Base-by-base conservation (phyloP, 108 stramenopile species). In the Discostella pseudostelligera region DNA sequence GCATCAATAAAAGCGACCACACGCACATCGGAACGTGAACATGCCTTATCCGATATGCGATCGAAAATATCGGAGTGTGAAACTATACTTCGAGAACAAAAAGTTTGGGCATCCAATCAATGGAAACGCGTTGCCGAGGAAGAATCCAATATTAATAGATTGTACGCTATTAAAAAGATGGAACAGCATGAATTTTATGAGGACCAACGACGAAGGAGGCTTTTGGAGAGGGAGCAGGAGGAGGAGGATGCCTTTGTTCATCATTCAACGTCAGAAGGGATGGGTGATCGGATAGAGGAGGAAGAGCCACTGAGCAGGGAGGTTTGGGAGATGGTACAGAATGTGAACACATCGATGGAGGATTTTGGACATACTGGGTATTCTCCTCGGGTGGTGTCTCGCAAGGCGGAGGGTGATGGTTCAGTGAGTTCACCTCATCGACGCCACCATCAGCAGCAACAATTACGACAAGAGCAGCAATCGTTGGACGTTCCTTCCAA, bases 361-460 rank as follows among this genome's bases (percentile, higher is more conserved):
- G 83, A 84, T 22, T 89, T 87, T 76, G 79, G 67, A 49, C 88
- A 85, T 29, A 76, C 82, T 20, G 81, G 80, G 12, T 62, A 83
- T 17, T 77, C 83, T 13, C 55, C 65, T 13, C 39, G 65, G 42
- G 53, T 81, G 13, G 37, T 40, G 11, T 20, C 43, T 22, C 49
- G 49, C 21, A 50, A 50, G 49, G 6, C 53, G 13, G 9, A 51
- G 22, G 50, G 5, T 25, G 50, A 51, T 20, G 50, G 4, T 20
- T n/a, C 57, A 19, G 43, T 47, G 11, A 50, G 37, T 43, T 4
- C 25, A 0, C 16, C 19, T 9, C 39, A 43, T 25, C 32, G 39
- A 19, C 68, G 17, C 29, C 39, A 63, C 16, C 46, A 25, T 13
- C 26, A 64, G 57, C 65, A 67, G 21, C 11, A 44, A 40, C 1